Evolutionary conservation across 768 basidiomycete genomes (phyloP).

Genomic region (Russula virescens): DNA sequence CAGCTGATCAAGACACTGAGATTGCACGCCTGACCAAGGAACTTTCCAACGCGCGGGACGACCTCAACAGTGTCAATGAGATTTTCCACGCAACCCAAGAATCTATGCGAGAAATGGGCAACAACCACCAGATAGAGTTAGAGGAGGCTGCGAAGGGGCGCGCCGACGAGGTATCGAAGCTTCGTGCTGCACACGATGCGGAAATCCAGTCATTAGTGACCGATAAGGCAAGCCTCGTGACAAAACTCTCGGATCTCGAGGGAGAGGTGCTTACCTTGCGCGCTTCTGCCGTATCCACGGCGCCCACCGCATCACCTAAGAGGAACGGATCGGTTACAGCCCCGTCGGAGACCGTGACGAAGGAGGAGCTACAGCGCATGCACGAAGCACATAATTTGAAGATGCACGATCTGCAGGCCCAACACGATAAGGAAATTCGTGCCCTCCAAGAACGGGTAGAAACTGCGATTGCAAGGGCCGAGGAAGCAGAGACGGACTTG

Average conservation of each 20-base stretch:
- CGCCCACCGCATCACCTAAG: constrained; percentile 44
- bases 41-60: constrained; percentile 59
- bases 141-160: constrained; percentile 67
- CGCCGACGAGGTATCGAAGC: constrained; percentile 62
- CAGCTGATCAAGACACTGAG: constrained; percentile 49
- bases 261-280: constrained; percentile 66
- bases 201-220: constrained; percentile 50
- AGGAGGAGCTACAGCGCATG: constrained; percentile 69
- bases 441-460: constrained; percentile 54
- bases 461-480: constrained; percentile 40
- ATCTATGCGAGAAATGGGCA: constrained; percentile 63
- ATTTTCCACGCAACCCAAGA: constrained; percentile 63
- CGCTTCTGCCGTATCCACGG: constrained; percentile 45
- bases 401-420: constrained; percentile 65
- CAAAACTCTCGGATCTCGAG: constrained; percentile 67
- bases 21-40: constrained; percentile 52
- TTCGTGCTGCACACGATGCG: constrained; percentile 53
- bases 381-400: constrained; percentile 85
- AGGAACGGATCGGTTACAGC: constrained; percentile 45
- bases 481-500: constrained; percentile 55
- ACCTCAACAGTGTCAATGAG: constrained; percentile 58
- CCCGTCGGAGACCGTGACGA: constrained; percentile 49
- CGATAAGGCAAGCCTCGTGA: constrained; percentile 58
- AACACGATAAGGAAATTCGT: constrained; percentile 54
- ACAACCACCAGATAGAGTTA: constrained; percentile 65